Evolutionary conservation across 805 yeast species (phyloP), one percentile per base, ranked within the genome.

Genomic region (Suhomyces vadensis): DNA sequence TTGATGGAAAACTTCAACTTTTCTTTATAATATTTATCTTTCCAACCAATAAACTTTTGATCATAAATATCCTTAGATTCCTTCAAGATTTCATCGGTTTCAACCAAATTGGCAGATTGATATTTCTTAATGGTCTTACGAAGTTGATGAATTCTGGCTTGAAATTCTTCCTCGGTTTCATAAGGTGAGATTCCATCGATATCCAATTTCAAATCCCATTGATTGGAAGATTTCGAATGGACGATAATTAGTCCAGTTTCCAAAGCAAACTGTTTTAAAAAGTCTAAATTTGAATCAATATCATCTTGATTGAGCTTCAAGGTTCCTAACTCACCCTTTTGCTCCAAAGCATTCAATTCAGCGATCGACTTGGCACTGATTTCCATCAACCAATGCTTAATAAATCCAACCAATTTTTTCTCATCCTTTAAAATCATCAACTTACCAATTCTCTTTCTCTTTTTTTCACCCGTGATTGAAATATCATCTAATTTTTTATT

Each of bases 401-500:
- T 65, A 26, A 61, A 51, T 11, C 87, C 85, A 27, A 87, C 83
- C 38, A 90, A 64, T 50, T 82, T 83, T 70, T 82, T 84, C 64
- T 92, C 95, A 50, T 82, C 86, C 52, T 82, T 84, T 42, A 84
- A 59, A 33, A 87, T 61, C 14, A 85, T 67, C 37, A 84, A 67
- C 53, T 82, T 84, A 3, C 92, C 91, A 37, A 73, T 71, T 54
- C 80, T 77, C 45, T 75, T 77, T 64, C 89, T 78, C 62, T 77
- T 83, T 64, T 73, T 79, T 54, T 81, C 87, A 56, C 92, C 94
- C 41, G 81, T 74, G 37, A 83, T 68, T 5, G 92, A 85, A 44
- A 87, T 81, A 56, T 84, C 84, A 52, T 87, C 95, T 49, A 92
- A 75, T 57, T 87, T 87, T 56, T 84, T 78, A 65, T 89, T 89